Evolutionary conservation across 2,329 filamentous ascomycete genomes (phyloP), one percentile per base, ranked within the genome.

Genomic region (Diaporthe humulicola): DNA sequence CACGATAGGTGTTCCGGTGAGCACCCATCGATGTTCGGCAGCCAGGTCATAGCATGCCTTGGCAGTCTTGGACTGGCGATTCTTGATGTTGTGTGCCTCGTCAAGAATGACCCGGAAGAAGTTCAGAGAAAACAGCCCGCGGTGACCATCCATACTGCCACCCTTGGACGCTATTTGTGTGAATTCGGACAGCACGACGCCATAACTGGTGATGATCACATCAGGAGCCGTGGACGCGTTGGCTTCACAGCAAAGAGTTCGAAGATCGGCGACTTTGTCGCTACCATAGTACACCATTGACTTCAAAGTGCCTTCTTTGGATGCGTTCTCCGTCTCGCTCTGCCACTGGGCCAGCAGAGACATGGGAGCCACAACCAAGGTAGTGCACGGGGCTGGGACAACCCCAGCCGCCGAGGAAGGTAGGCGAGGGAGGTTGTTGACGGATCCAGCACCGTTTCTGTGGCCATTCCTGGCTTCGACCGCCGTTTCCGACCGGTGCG

Each of bases 331-430:
- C 0, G 96, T 95, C 85, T 99, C 97, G 80, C 95, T 98, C 79
- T 98, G 94, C 97, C 97, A 99, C 82, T 99, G 97, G 0, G 96
- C 91, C n/a, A 99, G 88, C 3, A 99, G 87, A 14, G 97, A 98
- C 92, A 98, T 98, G 2, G 97, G 97, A 0, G 97, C 97, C n/a
- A 99, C 90, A 0, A 99, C 96, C 3, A 99, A 86, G 0, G 97
- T 99, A 0, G 97, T 98, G 81, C 93, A 94, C 0, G 95, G 96
- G 1, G 96, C 97, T 71, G 88, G 83, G 61, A 93, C 88, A 4
- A 95, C 85, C 1, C 86, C 85, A 14, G 87, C 83, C 22, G 90
- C 89, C 42, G 86, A 88, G 56, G 88, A 88, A 0, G 90, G 89
- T 17, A 95, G 83, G 70, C 92, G 88, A 9, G 92, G 89, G 7